These are phyloP conservation scores for Hansenula sp. DNA, from an alignment of 1,139 yeast genomes.

Conservation along the genomic window DNA sequence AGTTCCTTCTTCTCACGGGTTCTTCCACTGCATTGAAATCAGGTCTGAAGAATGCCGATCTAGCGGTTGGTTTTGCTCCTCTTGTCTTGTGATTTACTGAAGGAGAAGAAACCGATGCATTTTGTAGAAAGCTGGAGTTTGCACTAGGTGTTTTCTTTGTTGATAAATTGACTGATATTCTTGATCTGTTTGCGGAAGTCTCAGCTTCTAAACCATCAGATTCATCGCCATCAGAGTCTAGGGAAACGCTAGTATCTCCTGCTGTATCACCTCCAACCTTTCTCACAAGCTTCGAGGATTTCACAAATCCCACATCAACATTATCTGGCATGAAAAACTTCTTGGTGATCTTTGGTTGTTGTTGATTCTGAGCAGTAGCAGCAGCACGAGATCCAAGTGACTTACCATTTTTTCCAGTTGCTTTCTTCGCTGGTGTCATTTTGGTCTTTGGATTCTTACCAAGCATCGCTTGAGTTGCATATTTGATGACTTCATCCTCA, in stretches of 20 bases:
- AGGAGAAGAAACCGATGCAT: neutral
- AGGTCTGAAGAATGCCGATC: slow-evolving; percentile 7
- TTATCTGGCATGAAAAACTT: slow-evolving; percentile 76
- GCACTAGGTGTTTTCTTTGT: neutral
- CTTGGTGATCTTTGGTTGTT: slow-evolving; percentile 26
- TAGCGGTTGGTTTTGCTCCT: neutral
- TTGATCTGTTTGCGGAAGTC: neutral
- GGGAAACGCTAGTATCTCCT: slow-evolving; percentile 5
- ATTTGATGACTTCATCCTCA: slow-evolving; percentile 63
- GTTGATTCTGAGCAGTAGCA: slow-evolving; percentile 1
- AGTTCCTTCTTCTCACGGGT: neutral
- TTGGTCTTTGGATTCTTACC: slow-evolving; percentile 23
- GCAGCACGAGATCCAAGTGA: neutral
- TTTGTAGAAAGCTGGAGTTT: neutral
- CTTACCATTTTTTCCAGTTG: slow-evolving; percentile 4
- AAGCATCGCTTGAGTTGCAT: slow-evolving; percentile 45
- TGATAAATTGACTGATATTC: too few species aligned
- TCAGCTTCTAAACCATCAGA: too few species aligned
- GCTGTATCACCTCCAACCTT: slow-evolving; percentile 20
- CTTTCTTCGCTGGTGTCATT: slow-evolving; percentile 10
- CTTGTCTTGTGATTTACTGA: neutral
- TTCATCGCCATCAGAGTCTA: slow-evolving; percentile 16
- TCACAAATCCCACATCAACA: slow-evolving; percentile 64
- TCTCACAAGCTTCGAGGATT: slow-evolving; percentile 48
- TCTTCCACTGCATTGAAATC: neutral